A percentile compares a stretch with the other conserved stretches of the same genome.
These are phyloP conservation scores for Sporisorium iseilematis-ciliati DNA, from an alignment of 1,284 basidiomycete species.

Conservation along the genomic window DNA sequence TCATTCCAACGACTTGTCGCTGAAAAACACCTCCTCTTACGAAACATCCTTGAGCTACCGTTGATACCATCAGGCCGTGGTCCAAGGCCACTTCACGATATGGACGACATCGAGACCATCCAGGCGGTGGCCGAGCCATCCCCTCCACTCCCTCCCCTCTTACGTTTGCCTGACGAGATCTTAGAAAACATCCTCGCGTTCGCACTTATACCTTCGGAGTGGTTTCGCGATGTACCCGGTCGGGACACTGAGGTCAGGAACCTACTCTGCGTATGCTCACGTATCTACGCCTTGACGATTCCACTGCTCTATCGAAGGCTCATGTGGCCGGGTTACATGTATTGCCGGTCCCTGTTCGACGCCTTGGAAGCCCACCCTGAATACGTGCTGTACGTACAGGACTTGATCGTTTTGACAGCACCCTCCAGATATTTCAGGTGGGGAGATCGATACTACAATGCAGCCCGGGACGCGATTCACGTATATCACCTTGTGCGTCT, in stretches of 20 bases:
- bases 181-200: background rate
- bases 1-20: background rate
- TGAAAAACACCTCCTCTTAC: background rate
- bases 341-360: background rate
- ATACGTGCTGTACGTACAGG: background rate
- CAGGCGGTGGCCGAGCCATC: background rate
- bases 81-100: too few species aligned
- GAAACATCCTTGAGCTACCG: background rate
- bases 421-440: too few species aligned
- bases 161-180: background rate
- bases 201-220: background rate
- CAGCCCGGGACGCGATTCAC: too few species aligned
- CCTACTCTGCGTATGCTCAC: background rate
- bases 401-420: background rate
- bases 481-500: too few species aligned
- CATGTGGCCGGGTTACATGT: background rate
- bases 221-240: too few species aligned
- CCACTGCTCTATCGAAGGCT: background rate
- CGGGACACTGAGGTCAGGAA: background rate
- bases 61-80: background rate
- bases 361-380: background rate
- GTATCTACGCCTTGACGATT: background rate
- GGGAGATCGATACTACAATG: too few species aligned
- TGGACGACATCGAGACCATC: background rate
- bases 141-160: background rate